Evolutionary conservation across 1,284 basidiomycete genomes (phyloP), one percentile per base, ranked within the genome.

Genomic region (Puccinia horiana): DNA sequence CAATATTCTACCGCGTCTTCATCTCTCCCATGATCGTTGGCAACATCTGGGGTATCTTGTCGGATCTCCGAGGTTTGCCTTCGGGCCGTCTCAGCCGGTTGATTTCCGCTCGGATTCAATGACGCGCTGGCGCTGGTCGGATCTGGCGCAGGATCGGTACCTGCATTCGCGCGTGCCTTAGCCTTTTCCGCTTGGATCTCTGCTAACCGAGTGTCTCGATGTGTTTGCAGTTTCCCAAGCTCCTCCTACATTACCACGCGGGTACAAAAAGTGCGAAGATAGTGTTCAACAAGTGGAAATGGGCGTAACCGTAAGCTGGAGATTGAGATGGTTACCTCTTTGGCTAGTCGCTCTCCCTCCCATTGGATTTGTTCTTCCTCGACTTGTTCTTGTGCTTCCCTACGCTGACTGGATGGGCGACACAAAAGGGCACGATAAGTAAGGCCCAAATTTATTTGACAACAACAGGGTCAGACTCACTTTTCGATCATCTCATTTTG

Each of bases 401-500:
- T 74, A 29, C 80, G 80, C 40, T 81, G 80, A 63, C 80, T 81
- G 23, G 44, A 67, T 47, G 29, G 23, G 47, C 11, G 67, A 26
- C 16, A 29, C 29, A 67, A 40, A 18, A 75, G 29, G 37, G 42
- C n/a, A 63, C 26, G 32, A 35, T 20, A 72, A 63, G 58, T 67
- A 35, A 49, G 32, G 26, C 6, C 40, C 37, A 40, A 29, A 70
- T 1, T 49, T n/a, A 29, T 9, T 49, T 4, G 1, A 37, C 37
- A 9, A 11, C 1, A 70, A 40, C 6, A 47, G 47, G 18, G 11
- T 40, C 20, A n/a, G 32, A 63, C 80, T 61, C n/a, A 81, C 80
- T 52, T 49, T 74, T 81, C 80, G 37, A 81, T 81, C n/a, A 67
- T 23, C 37, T 81, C 80, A 32, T 81, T 67, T 67, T 81, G 80